Evolutionary conservation across 2,329 filamentous ascomycete species (phyloP), one percentile per base, ranked within the genome.

Genomic region (Hymenoscyphus repandus): DNA sequence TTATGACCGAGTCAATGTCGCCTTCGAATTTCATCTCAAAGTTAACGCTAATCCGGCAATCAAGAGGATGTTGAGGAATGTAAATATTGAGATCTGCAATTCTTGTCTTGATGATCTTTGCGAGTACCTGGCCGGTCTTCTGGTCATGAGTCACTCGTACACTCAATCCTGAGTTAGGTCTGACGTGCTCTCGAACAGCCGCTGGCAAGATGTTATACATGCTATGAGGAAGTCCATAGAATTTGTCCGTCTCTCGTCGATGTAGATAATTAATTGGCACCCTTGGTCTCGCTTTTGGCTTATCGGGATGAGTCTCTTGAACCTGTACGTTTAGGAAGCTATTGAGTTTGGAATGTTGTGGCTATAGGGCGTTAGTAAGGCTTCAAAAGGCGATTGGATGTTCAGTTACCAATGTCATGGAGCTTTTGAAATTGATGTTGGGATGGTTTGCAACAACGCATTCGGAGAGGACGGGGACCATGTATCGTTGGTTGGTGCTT

Each of bases 41-140:
- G 65, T 96, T 97, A 64, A 99, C 83, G 62, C 90, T 95, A 59
- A 99, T 85, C 10, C 93, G 88, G 70, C 90, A 96, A 69, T 99
- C 93, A 63, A 96, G 88, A 2, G 82, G 80, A 7, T 79, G 80
- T 45, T 75, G 74, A 0, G 93, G 92, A 60, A 90, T 86, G 69
- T 87, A 85, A 15, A 99, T 78, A 62, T 96, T 87, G n/a, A 96
- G 72, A 66, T 99, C 90, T 22, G 82, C 84, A 12, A 97, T 77
- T n/a, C 90, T 83, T 22, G 85, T 83, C 73, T 99, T 99, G 69
- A 99, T 83, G 62, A 99, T 96, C 67, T 88, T 90, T 52, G 83
- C 85, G 10, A 92, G 70, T 2, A 91, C 72, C 52, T 83, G 74
- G 22, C 78, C 77, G 0, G 82, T 88, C 62, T 85, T 85, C 64